Evolutionary conservation across 148 eudicot genomes (phyloP), one percentile per base, ranked within the genome.

Genomic region (Chenopodium formosanum): DNA sequence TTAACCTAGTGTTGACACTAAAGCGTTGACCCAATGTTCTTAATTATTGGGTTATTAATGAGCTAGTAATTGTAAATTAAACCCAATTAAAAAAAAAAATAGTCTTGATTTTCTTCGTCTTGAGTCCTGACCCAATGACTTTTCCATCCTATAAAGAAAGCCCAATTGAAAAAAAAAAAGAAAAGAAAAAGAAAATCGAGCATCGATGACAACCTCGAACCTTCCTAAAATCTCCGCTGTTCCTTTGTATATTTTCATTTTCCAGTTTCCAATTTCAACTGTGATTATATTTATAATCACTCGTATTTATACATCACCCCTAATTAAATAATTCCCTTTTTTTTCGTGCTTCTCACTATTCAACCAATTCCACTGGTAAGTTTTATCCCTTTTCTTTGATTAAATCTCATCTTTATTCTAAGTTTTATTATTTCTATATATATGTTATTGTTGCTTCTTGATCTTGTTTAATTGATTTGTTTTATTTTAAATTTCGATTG

Each of bases 281-380:
- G 4, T 50, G 53, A 50, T 14, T 40, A 40, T 40, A 40, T 4
- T 40, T 37, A 40, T 40, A 6, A 40, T 40, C 6, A 6, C 44
- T 12, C 13, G 53, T 50, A 50, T 50, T 50, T 10, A 10, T 9
- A 12, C 14, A 12, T 11, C 53, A 50, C 53, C 34, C 60, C 27
- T 11, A 47, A 22, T 73, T 47, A 3, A 34, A 34, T 7, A 74
- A 31, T 32, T 16, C 46, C 72, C 34, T 4, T 67, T 11, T 29
- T 16, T 17, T 48, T 70, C 75, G 48, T 37, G 56, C 48, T 71
- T 12, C 37, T 71, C 19, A 19, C 73, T 79, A 34, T 22, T 5
- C 70, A 5, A 72, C 75, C 62, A 14, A 23, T 79, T 60, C 76
- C 7, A 9, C 76, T 32, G 82, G 76, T 73, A 25, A 72, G 70